These are phyloP conservation scores for Cladosporium sphaerospermum DNA, from an alignment of 2,329 filamentous ascomycete genomes.

Conservation along the genomic window DNA sequence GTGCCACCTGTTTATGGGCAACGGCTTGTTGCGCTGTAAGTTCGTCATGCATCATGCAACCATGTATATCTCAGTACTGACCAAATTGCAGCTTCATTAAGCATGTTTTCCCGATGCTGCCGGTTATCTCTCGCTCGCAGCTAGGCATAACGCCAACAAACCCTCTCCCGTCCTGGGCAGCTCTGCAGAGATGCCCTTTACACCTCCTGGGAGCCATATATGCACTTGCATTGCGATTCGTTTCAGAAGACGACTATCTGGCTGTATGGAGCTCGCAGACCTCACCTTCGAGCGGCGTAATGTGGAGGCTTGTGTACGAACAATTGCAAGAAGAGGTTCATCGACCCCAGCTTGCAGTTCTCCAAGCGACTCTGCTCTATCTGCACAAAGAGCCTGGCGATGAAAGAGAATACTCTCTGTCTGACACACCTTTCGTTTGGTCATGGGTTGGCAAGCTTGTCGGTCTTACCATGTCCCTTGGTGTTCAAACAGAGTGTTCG, in stretches of 20 bases:
- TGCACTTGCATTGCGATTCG: background rate
- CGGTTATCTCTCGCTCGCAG: constrained; percentile 1
- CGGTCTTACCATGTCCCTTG: constrained; percentile 2
- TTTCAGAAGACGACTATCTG: constrained; percentile 1
- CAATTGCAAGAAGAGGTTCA: constrained; percentile 4
- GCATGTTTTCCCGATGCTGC: constrained; percentile 1
- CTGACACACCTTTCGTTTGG: constrained; percentile 6
- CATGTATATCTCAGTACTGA: background rate
- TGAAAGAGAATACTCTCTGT: background rate
- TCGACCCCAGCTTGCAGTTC: background rate
- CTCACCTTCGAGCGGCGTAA: background rate
- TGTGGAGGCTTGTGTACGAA: constrained; percentile 8
- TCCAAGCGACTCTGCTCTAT: constrained; percentile 5
- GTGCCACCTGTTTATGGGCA: constrained; percentile 1
- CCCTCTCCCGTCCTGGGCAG: background rate
- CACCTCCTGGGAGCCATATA: constrained; percentile 5
- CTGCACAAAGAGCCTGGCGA: constrained; percentile 2
- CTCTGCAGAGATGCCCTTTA: constrained; percentile 1
- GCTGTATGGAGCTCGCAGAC: background rate
- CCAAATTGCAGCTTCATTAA: background rate
- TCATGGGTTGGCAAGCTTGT: constrained; percentile 3
- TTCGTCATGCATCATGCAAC: background rate
- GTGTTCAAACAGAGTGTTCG: background rate
- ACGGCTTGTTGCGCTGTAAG: constrained; percentile 6
- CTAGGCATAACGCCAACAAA: background rate